phyloP scores from a whole-genome alignment of 331 rosid genomes.

The Arachis monticola region DNA sequence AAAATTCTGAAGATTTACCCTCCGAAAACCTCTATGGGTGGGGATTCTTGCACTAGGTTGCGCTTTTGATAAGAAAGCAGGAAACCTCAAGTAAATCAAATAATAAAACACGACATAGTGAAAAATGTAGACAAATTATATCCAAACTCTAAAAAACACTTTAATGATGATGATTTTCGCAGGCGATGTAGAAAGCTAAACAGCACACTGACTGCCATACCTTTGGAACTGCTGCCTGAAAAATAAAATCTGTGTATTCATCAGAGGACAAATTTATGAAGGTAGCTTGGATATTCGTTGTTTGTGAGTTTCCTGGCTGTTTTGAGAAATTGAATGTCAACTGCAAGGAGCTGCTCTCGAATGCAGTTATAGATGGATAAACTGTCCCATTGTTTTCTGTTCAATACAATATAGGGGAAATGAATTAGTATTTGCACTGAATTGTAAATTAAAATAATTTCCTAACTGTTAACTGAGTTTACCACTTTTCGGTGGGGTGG shows the following conservation, averaged over 20 bases:
- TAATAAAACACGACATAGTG: conserved; percentile 14
- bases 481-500: conserved; percentile 59
- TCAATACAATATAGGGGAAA: conserved; percentile 36
- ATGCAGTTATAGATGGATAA: conserved; percentile 83
- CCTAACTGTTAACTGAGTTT: conserved; percentile 36
- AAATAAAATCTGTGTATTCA: conserved; percentile 76
- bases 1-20: too few species aligned
- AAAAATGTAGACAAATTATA: conserved; percentile 31
- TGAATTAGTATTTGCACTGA: conserved; percentile 41
- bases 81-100: conserved; percentile 16
- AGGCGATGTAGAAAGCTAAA: conserved; percentile 20
- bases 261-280: conserved; percentile 72
- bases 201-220: conserved; percentile 47
- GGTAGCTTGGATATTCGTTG: conserved; percentile 73
- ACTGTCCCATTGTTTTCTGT: conserved; percentile 79
- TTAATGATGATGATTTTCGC: conserved; percentile 23
- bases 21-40: too few species aligned
- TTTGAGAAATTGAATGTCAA: conserved; percentile 81
- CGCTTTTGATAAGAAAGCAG: too few species aligned
- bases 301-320: conserved; percentile 82
- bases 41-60: too few species aligned
- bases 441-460: conserved; percentile 33
- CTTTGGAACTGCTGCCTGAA: conserved; percentile 99
- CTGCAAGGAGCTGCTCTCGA: conserved; percentile 85
- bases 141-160: not conserved